A percentile compares a stretch with the other conserved stretches of the same genome.
phyloP scores from a whole-genome alignment of 139 green algal genomes.

The Chara braunii region DNA sequence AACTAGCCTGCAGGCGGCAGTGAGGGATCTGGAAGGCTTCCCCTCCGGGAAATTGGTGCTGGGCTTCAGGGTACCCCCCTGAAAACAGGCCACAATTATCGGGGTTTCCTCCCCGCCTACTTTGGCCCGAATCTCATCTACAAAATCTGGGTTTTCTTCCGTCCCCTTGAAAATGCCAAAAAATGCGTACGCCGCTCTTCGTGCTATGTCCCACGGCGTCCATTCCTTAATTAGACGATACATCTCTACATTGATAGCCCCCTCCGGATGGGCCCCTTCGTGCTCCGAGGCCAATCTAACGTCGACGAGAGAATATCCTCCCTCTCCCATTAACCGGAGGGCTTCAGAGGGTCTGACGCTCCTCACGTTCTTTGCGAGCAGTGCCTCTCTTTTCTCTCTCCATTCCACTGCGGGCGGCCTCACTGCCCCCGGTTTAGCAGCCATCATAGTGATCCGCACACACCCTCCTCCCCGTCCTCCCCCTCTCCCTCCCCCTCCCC shows the following conservation, averaged over 20 bases:
- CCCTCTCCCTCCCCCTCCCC: neutral
- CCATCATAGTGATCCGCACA: neutral
- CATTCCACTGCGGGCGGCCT: neutral
- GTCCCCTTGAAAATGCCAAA: conserved; percentile 45
- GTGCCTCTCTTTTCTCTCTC: neutral
- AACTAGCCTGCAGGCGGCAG: conserved; percentile 22
- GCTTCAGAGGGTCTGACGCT: conserved; percentile 16
- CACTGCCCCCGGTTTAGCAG: neutral
- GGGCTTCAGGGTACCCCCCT: conserved; percentile 30
- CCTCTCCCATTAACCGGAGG: conserved; percentile 5
- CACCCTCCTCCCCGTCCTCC: neutral
- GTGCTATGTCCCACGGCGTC: conserved; percentile 31
- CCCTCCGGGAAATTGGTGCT: conserved; percentile 30
- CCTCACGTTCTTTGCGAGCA: neutral
- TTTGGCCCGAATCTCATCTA: conserved; percentile 8
- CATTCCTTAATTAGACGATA: conserved; percentile 44
- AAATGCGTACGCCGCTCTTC: conserved; percentile 37
- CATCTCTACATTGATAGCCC: conserved; percentile 28
- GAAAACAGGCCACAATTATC: conserved; percentile 25
- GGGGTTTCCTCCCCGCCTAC: conserved; percentile 1
- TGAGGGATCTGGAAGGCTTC: conserved; percentile 37
- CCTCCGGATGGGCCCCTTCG: conserved; percentile 32
- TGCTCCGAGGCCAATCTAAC: conserved; percentile 19
- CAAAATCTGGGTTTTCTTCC: conserved; percentile 41
- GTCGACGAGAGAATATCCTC: conserved; percentile 32